Evolutionary conservation across 2,329 filamentous ascomycete genomes (phyloP).

Genomic region (Phyllosticta capitalensis): DNA sequence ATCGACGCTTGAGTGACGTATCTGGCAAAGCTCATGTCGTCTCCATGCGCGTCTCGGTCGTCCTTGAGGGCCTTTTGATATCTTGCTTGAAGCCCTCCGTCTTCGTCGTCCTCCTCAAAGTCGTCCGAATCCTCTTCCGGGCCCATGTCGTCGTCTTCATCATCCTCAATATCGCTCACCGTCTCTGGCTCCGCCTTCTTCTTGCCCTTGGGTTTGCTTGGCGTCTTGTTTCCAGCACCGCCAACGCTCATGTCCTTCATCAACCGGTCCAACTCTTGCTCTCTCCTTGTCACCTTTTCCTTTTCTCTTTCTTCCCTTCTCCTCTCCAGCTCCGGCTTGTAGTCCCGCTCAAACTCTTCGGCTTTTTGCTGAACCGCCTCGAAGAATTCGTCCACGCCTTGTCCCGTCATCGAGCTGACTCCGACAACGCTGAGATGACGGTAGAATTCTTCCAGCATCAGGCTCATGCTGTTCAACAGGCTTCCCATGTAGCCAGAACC

Average conservation of each 20-base stretch:
- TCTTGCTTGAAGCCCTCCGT: conserved; percentile 59
- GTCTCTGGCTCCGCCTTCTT: conserved; percentile 39
- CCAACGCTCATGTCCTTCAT: conserved; percentile 81
- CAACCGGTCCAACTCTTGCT: conserved; percentile 80
- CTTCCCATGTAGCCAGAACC: conserved; percentile 96
- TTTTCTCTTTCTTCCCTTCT: conserved; percentile 66
- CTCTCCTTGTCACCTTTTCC: conserved; percentile 59
- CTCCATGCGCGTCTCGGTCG: conserved; percentile 27
- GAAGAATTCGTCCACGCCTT: conserved; percentile 90
- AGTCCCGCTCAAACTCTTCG: conserved; percentile 80
- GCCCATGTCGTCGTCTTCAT: conserved; percentile 40
- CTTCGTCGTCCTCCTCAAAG: conserved; percentile 43
- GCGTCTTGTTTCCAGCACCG: conserved; percentile 17
- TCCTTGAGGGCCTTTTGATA: conserved; percentile 68
- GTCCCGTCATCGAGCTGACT: conserved; percentile 86
- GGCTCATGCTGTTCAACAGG: conserved; percentile 91
- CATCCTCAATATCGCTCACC: conserved; percentile 43
- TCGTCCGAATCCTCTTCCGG: conserved; percentile 47
- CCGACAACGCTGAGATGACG: conserved; percentile 85
- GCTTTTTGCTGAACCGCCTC: conserved; percentile 78
- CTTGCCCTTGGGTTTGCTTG: conserved; percentile 21
- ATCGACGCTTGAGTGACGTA: conserved; percentile 33
- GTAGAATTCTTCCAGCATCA: conserved; percentile 97
- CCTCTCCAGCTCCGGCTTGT: conserved; percentile 81
- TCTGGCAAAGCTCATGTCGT: conserved; percentile 44